Percentiles rank a stretch among this genome's conserved stretches.
Conservation (phyloP, 148 eudicot genomes). For the Pouteria glomerata region DNA sequence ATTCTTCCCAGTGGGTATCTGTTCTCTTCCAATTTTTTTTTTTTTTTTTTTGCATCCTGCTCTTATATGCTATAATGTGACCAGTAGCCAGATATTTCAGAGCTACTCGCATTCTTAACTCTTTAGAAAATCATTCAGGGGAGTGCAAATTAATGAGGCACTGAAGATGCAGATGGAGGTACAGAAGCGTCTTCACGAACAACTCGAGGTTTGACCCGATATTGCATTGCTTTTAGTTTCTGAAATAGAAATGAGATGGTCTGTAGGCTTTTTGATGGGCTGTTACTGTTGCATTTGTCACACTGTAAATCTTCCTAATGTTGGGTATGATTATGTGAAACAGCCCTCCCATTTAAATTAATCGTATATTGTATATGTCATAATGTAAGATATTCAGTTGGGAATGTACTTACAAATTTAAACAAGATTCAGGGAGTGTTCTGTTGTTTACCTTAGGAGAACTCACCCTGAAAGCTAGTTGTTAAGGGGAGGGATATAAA, state of each 20-base stretch:
- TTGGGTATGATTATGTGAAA: too few relatives aligned
- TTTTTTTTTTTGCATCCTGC: background rate
- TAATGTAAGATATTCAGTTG: too few relatives aligned
- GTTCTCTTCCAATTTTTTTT: background rate
- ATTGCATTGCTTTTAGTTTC: background rate
- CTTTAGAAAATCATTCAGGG: conserved; percentile 29
- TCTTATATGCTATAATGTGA: background rate
- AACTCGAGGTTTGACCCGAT: conserved; percentile 63
- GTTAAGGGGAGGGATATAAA: too few relatives aligned
- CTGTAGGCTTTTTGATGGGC: background rate
- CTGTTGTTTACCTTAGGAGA: too few relatives aligned
- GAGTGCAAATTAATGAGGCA: conserved; percentile 62
- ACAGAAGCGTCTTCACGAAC: conserved; percentile 86
- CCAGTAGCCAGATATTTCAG: background rate
- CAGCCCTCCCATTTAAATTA: too few relatives aligned
- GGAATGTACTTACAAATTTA: too few relatives aligned
- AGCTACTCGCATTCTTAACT: conserved; percentile 1
- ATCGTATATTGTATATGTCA: too few relatives aligned
- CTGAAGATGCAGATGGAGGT: conserved; percentile 95
- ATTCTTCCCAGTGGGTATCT: conserved; percentile 53
- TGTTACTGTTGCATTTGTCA: too few relatives aligned
- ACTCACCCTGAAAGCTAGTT: too few relatives aligned
- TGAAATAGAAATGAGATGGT: background rate
- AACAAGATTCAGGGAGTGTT: background rate
- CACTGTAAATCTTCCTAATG: too few relatives aligned